These are phyloP conservation scores for Aethionema arabicum DNA, from an alignment of 345 rosid genomes.

Conservation along the genomic window DNA sequence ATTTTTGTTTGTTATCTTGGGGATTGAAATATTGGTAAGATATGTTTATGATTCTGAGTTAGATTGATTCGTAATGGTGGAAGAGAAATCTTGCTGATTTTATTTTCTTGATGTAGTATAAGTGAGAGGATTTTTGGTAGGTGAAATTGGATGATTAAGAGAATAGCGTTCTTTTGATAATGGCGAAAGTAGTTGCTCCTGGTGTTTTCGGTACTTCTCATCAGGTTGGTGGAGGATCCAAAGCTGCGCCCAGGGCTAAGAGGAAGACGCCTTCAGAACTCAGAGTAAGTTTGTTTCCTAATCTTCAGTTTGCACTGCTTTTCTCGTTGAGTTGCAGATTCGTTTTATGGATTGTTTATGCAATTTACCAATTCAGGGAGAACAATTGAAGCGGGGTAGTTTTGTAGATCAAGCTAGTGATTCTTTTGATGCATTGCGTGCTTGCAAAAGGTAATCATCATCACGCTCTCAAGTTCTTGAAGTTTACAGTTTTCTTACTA, in stretches of 20 bases:
- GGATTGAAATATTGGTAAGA: no score
- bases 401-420: constrained; percentile 52
- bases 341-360: constrained; percentile 3
- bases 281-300: constrained; percentile 46
- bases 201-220: constrained; percentile 47
- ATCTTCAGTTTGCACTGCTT: constrained; percentile 2
- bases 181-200: constrained; percentile 73
- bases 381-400: constrained; percentile 64
- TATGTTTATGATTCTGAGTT: constrained; percentile 2
- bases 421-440: constrained; percentile 45
- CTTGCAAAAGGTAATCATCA: constrained; percentile 45
- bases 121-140: constrained; percentile 6
- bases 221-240: constrained; percentile 48
- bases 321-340: not conserved
- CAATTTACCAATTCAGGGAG: constrained; percentile 42
- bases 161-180: constrained; percentile 20
- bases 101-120: not conserved
- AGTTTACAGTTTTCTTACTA: constrained; percentile 20
- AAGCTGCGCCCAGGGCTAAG: constrained; percentile 44
- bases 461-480: not conserved
- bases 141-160: constrained; percentile 25
- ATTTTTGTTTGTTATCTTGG: no score
- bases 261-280: constrained; percentile 89
- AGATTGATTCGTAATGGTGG: not conserved
- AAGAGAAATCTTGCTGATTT: not conserved